A percentile compares a stretch with the other conserved stretches of the same genome.
phyloP scores from a whole-genome alignment of 1,284 basidiomycete species.

The Garcileccinum viscosum region DNA sequence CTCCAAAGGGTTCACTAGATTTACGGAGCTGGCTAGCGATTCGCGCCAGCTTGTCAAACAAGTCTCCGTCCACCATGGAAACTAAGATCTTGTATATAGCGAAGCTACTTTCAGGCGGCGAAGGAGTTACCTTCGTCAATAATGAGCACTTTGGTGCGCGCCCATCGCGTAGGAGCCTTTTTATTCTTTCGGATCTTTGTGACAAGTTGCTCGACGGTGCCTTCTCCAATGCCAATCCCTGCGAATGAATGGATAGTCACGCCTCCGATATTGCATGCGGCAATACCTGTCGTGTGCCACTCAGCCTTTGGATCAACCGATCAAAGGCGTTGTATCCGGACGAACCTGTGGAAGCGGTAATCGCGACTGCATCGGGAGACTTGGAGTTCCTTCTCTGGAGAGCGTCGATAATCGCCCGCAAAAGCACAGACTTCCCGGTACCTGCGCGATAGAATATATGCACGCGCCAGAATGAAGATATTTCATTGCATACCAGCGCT shows the following conservation, averaged over 20 bases:
- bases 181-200: constrained; percentile 71
- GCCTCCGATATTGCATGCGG: constrained; percentile 90
- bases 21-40: constrained; percentile 71
- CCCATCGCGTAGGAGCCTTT: constrained; percentile 77
- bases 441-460: constrained; percentile 49
- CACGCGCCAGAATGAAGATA: constrained; percentile 15
- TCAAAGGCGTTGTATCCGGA: constrained; percentile 14
- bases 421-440: constrained; percentile 90
- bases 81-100: constrained; percentile 50
- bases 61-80: constrained; percentile 89
- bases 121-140: constrained; percentile 83
- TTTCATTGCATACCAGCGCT: constrained; percentile 78
- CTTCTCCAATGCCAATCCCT: constrained; percentile 83
- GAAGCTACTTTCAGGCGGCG: background rate
- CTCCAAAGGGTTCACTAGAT: constrained; percentile 77
- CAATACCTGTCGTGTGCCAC: constrained; percentile 65
- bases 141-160: constrained; percentile 78
- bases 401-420: constrained; percentile 82
- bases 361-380: constrained; percentile 67
- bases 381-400: constrained; percentile 55
- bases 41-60: constrained; percentile 85
- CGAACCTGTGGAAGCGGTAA: constrained; percentile 87
- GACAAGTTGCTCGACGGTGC: constrained; percentile 60
- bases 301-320: constrained; percentile 1
- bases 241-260: constrained; percentile 91